These are phyloP conservation scores for Phaffia australis DNA, from an alignment of 768 basidiomycete genomes.

Conservation along the genomic window DNA sequence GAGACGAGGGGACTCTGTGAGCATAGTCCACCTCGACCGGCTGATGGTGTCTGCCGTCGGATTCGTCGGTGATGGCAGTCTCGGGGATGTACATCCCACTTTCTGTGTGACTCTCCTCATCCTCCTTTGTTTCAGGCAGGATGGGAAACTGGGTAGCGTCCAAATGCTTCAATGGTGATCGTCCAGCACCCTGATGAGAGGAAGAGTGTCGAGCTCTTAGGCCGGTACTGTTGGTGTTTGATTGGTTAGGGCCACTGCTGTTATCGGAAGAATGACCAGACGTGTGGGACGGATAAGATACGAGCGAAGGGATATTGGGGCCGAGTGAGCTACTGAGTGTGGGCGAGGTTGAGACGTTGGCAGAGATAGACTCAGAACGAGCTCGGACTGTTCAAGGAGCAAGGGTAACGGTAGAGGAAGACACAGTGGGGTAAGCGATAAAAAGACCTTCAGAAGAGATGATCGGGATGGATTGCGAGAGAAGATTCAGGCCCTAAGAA, in stretches of 20 bases:
- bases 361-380: conserved; percentile 27
- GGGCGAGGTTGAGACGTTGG: conserved; percentile 1
- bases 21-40: conserved; percentile 46
- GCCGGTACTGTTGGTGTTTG: conserved; percentile 2
- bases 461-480: background rate
- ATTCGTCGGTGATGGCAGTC: conserved; percentile 33
- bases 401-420: background rate
- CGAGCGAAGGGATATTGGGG: conserved; percentile 12
- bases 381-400: conserved; percentile 44
- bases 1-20: conserved; percentile 38
- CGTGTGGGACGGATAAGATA: background rate
- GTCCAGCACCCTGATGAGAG: conserved; percentile 27
- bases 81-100: conserved; percentile 38
- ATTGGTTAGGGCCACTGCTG: background rate
- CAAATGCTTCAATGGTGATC: conserved; percentile 33
- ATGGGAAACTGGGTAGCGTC: conserved; percentile 40
- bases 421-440: conserved; percentile 36
- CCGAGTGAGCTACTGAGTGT: conserved; percentile 6
- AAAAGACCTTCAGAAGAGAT: background rate
- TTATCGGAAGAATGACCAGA: conserved; percentile 6
- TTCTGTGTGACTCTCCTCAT: conserved; percentile 27
- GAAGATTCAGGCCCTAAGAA: background rate
- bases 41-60: conserved; percentile 30
- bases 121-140: conserved; percentile 47
- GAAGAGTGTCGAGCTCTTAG: conserved; percentile 5